Evolutionary conservation across 192 early-diverging fungal species (phyloP), one percentile per base, ranked within the genome.

Genomic region (Linnemannia exigua): DNA sequence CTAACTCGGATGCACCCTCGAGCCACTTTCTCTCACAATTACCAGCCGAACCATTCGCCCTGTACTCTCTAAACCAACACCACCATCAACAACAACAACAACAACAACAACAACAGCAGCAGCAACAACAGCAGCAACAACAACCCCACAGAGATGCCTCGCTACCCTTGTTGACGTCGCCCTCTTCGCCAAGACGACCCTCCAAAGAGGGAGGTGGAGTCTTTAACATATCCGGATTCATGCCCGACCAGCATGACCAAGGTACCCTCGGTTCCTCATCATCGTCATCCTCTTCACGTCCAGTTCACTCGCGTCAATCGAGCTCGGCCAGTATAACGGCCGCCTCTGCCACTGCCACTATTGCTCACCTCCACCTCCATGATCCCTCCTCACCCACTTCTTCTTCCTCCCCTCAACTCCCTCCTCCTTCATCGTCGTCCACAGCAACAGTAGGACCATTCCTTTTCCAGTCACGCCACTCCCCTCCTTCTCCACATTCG

Each of bases 1-100:
- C 25, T 11, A 25, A 37, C 38, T 25, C 76, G 33, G 37, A 47
- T 66, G 38, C 44, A 16, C 75, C 22, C 44, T 35, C 58, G 28
- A 63, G 58, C 58, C 58, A 77, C 41, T 12, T 76, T 16, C 36
- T 61, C 2, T 51, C 44, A 3, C 54, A 52, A 54, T 50, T 47
- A 11, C 54, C 77, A 67, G 31, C 70, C 54, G 77, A 79, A 25
- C 44, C 77, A 41, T 66, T 78, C 17, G 15, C 68, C 44, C n/a
- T 41, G n/a, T 71, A 78, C 69, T 71, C 58, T 63, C 14, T 63
- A 63, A 63, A 63, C 58, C 58, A 63, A 63, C 58, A 63, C n/a
- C 54, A 61, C 22, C 58, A 31, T 44, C 58, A 11, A 63, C 58
- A 63, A 3, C 54, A 61, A 25, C 54, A 7, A 9, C n/a, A n/a